phyloP scores from a whole-genome alignment of 2,329 filamentous ascomycete genomes.

The Zasmidium citrigriseum region DNA sequence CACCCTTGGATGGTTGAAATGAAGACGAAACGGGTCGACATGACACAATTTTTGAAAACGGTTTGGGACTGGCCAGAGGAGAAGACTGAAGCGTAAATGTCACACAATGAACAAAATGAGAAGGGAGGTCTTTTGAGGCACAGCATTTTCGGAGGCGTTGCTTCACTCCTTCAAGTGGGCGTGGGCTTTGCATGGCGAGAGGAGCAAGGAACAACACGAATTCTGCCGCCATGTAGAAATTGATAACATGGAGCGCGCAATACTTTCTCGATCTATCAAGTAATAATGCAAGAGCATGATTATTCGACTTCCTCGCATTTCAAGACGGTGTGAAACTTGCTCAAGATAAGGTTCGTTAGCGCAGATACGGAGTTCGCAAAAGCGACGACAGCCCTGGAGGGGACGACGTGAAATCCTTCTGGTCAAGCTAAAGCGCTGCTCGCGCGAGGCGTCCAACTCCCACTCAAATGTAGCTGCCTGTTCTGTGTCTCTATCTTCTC shows the following conservation, averaged over 20 bases:
- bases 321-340: too few relatives aligned
- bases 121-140: neutral
- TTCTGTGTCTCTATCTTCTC: neutral
- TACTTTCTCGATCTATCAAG: neutral
- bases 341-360: neutral
- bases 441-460: too few relatives aligned
- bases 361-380: neutral
- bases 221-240: neutral
- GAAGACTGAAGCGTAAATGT: neutral
- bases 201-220: neutral
- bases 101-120: neutral
- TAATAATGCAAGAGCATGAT: too few relatives aligned
- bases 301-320: too few relatives aligned
- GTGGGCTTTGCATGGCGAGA: neutral
- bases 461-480: neutral
- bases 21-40: conserved; percentile 93
- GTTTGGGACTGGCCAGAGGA: conserved; percentile 95
- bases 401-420: too few relatives aligned
- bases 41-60: conserved; percentile 88
- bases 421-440: too few relatives aligned
- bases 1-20: conserved; percentile 99
- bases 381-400: too few relatives aligned
- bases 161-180: neutral
- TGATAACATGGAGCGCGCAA: neutral
- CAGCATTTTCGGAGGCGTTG: neutral